Evolutionary conservation across 768 basidiomycete genomes (phyloP).

Genomic region (Boletellus ananas): DNA sequence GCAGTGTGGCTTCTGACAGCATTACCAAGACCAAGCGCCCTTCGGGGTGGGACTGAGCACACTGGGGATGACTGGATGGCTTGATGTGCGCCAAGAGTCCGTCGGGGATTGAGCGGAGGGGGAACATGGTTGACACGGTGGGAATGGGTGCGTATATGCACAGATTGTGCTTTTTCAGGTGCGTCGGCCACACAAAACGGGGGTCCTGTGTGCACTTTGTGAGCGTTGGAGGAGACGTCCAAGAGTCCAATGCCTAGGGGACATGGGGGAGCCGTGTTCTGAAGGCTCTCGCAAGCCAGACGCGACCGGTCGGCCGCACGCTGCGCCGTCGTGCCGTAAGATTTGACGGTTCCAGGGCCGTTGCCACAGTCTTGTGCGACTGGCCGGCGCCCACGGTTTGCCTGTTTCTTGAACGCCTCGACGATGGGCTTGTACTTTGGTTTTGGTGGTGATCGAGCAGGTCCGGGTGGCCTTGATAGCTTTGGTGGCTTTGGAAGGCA

Average conservation of each 20-base stretch:
- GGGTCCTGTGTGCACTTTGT: neutral
- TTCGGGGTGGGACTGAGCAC: neutral
- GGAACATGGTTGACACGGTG: neutral
- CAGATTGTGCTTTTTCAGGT: neutral
- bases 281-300: constrained; percentile 1
- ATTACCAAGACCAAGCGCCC: neutral
- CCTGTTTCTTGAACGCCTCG: constrained; percentile 46
- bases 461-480: neutral
- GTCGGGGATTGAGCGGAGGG: neutral
- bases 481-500: constrained; percentile 1
- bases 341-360: neutral
- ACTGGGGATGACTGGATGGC: constrained; percentile 5
- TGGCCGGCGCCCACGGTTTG: constrained; percentile 12
- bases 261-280: too few relatives aligned
- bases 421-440: constrained; percentile 34
- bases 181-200: neutral
- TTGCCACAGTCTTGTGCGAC: neutral
- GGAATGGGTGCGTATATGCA: constrained; percentile 17
- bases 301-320: neutral
- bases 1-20: neutral
- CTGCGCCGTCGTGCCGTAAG: neutral
- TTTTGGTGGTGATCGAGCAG: constrained; percentile 7
- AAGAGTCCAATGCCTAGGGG: too few relatives aligned
- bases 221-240: neutral
- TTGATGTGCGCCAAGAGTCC: neutral